These are phyloP conservation scores for Prinsepia uniflora DNA, from an alignment of 306 rosid species.

Conservation along the genomic window DNA sequence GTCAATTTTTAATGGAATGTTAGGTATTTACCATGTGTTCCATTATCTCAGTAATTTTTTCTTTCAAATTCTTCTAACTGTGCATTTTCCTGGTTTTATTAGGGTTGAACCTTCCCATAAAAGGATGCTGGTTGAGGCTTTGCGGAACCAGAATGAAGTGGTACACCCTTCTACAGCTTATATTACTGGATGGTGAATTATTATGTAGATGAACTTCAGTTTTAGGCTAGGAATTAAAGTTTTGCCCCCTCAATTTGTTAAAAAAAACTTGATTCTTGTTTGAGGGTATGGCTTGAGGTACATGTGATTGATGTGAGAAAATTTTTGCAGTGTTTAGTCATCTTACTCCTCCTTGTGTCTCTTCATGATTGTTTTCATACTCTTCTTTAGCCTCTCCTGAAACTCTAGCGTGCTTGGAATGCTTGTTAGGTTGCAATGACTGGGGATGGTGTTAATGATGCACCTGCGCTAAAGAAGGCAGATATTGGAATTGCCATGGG, in stretches of 20 bases:
- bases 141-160: constrained; percentile 96
- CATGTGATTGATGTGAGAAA: neutral
- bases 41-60: neutral
- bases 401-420: constrained; percentile 17
- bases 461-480: constrained; percentile 97
- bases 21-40: neutral
- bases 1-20: constrained; percentile 9
- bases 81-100: constrained; percentile 19
- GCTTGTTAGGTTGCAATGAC: constrained; percentile 91
- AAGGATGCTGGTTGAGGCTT: constrained; percentile 95
- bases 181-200: neutral
- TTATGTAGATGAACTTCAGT: neutral
- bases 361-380: neutral
- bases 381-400: constrained; percentile 1
- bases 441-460: constrained; percentile 99
- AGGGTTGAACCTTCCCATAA: constrained; percentile 99
- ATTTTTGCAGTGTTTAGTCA: neutral
- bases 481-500: constrained; percentile 99
- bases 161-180: constrained; percentile 36
- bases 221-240: neutral
- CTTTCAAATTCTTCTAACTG: neutral
- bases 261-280: neutral
- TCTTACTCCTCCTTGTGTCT: neutral
- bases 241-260: constrained; percentile 3
- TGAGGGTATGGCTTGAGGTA: neutral